phyloP scores from a whole-genome alignment of 202 grass and related monocot genomes.

The Setaria italica region DNA sequence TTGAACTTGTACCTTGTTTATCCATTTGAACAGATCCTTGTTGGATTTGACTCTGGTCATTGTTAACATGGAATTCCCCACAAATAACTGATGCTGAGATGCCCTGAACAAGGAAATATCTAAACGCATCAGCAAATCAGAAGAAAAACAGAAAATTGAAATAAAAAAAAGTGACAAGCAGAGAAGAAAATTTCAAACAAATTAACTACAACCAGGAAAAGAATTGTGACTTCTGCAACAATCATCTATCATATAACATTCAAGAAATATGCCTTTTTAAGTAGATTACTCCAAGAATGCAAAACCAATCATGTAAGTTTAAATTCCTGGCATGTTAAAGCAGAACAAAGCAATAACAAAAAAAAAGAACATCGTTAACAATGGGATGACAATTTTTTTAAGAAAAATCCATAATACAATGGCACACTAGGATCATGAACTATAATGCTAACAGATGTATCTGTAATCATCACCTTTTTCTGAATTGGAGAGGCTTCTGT shows the following conservation, averaged over 20 bases:
- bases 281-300: conserved; percentile 23
- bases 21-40: conserved; percentile 39
- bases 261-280: background rate
- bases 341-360: conserved; percentile 10
- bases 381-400: background rate
- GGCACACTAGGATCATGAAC: conserved; percentile 36
- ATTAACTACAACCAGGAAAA: background rate
- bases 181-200: conserved; percentile 20
- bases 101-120: conserved; percentile 38
- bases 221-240: conserved; percentile 10
- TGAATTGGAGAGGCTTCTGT: conserved; percentile 39
- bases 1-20: conserved; percentile 41
- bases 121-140: conserved; percentile 21
- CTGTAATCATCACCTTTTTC: conserved; percentile 53
- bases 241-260: background rate
- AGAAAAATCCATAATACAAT: conserved; percentile 19
- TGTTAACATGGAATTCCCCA: conserved; percentile 33
- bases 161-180: conserved; percentile 7
- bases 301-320: conserved; percentile 17
- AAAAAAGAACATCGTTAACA: background rate
- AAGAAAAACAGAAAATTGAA: conserved; percentile 1
- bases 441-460: conserved; percentile 10
- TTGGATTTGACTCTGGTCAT: conserved; percentile 40
- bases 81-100: conserved; percentile 34
- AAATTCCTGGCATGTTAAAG: conserved; percentile 19